Evolutionary conservation across 2,329 filamentous ascomycete species (phyloP).

Genomic region (Calonectria ilicicola): DNA sequence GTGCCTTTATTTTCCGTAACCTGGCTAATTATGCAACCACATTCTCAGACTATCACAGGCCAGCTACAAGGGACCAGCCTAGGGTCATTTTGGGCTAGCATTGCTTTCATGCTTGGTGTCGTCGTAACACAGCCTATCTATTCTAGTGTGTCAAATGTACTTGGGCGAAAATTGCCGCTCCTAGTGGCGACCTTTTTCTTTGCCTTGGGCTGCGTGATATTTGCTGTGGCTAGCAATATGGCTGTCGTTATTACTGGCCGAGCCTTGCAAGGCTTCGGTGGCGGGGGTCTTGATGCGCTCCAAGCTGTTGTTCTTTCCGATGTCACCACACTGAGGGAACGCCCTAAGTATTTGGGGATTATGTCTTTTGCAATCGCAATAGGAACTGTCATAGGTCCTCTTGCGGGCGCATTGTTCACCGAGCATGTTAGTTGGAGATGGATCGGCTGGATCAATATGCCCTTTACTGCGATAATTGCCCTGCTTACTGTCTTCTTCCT

Average conservation of each 20-base stretch:
- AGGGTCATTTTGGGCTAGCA: conserved; percentile 78
- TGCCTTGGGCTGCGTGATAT: conserved; percentile 54
- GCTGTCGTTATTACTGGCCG: conserved; percentile 46
- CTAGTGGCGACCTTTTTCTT: conserved; percentile 48
- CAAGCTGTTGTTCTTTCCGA: conserved; percentile 46
- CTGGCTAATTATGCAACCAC: too few relatives aligned
- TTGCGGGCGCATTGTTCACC: conserved; percentile 42
- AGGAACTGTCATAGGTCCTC: conserved; percentile 39
- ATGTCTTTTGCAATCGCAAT: conserved; percentile 37
- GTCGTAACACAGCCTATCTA: conserved; percentile 67
- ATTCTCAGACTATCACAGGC: conserved; percentile 54
- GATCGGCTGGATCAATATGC: conserved; percentile 51
- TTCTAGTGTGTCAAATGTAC: conserved; percentile 48
- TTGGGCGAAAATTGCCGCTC: conserved; percentile 48
- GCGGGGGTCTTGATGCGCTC: conserved; percentile 48
- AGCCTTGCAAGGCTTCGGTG: conserved; percentile 47
- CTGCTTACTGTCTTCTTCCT: conserved; percentile 42
- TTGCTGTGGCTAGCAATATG: conserved; percentile 47
- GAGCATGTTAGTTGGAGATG: conserved; percentile 44
- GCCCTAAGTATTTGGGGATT: conserved; percentile 43
- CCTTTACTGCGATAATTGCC: conserved; percentile 36
- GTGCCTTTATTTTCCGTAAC: too few relatives aligned
- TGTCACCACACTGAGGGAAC: conserved; percentile 49
- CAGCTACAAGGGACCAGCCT: conserved; percentile 66
- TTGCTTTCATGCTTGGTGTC: conserved; percentile 75